A percentile compares a stretch with the other conserved stretches of the same genome.
phyloP scores from a whole-genome alignment of 73 alveolate species.

The Paraurostyla sp. region DNA sequence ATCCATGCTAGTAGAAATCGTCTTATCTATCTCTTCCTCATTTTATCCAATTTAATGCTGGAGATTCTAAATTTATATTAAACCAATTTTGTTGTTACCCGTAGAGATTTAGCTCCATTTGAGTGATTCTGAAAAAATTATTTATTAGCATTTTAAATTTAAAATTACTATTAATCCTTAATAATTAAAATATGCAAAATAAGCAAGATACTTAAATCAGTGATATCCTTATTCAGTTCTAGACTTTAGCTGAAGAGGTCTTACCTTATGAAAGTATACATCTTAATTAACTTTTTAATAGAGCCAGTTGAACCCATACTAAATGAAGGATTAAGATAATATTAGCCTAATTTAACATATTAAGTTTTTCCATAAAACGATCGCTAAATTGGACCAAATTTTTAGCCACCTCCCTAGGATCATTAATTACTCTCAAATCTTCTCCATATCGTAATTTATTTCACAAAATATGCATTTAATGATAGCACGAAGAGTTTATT shows the following conservation, averaged over 20 bases:
- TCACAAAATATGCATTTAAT: neutral
- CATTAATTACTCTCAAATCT: neutral
- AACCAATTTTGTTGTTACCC: neutral
- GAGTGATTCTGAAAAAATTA: constrained; percentile 57
- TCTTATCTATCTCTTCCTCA: constrained; percentile 47
- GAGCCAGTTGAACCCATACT: neutral
- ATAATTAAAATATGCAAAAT: neutral
- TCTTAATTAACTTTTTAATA: neutral
- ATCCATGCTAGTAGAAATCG: constrained; percentile 28
- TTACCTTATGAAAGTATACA: neutral
- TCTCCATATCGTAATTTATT: neutral
- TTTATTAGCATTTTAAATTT: constrained; percentile 33
- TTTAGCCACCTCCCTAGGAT: constrained; percentile 23
- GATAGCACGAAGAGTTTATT: neutral
- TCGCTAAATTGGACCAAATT: neutral
- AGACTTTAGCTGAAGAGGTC: neutral
- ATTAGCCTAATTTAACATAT: neutral
- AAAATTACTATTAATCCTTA: neutral
- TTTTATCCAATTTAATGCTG: constrained; percentile 39
- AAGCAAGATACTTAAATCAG: neutral
- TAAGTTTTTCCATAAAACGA: neutral
- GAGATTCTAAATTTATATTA: neutral
- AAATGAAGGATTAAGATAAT: neutral
- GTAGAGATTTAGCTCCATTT: constrained; percentile 47
- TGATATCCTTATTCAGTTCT: neutral